These are phyloP conservation scores for Sphaerobolus stellatus DNA, from an alignment of 1,284 basidiomycete genomes.

Conservation along the genomic window DNA sequence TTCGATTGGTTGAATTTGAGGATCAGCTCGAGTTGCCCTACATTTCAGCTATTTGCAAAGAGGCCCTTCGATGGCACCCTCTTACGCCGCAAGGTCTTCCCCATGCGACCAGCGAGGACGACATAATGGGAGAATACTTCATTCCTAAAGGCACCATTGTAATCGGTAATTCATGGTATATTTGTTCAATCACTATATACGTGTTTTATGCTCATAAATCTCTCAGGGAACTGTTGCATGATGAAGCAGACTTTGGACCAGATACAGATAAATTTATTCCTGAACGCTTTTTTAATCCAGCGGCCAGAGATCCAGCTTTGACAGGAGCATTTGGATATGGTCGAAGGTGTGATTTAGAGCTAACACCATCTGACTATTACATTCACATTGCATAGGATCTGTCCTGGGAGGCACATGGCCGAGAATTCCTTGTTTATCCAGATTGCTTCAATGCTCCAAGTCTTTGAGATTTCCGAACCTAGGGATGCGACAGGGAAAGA, in stretches of 20 bases:
- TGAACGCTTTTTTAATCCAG: slow-evolving; percentile 11
- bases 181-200: background rate
- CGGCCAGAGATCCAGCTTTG: background rate
- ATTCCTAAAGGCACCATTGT: background rate
- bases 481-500: too few relatives aligned
- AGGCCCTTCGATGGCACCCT: background rate
- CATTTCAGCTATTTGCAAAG: background rate
- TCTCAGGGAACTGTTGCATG: background rate
- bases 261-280: slow-evolving; percentile 12
- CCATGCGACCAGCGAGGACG: background rate
- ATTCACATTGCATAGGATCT: too few relatives aligned
- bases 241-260: background rate
- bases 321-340: slow-evolving; percentile 13
- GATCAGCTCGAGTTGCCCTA: background rate
- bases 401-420: too few relatives aligned
- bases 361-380: too few relatives aligned
- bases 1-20: background rate
- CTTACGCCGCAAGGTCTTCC: background rate
- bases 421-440: too few relatives aligned
- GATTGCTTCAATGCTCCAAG: too few relatives aligned
- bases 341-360: too few relatives aligned
- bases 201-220: background rate
- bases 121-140: background rate
- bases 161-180: background rate
- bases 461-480: too few relatives aligned